Percentiles rank a stretch among this genome's conserved stretches.
These are phyloP conservation scores for Schwanniomyces pseudopolymorphus DNA, from an alignment of 805 yeast species.

Conservation along the genomic window DNA sequence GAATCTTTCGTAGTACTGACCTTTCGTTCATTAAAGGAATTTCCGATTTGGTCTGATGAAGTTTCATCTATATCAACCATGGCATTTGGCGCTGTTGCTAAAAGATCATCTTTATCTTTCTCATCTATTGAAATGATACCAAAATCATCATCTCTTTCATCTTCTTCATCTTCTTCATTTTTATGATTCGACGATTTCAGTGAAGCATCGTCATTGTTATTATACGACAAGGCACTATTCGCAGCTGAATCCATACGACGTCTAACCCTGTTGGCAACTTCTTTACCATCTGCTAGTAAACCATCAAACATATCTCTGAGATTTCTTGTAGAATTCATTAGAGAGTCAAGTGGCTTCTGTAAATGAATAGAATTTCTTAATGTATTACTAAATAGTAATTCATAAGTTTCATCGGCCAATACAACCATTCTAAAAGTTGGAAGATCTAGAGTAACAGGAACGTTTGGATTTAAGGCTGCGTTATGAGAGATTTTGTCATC, in stretches of 20 bases:
- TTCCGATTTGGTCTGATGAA: conserved; percentile 11
- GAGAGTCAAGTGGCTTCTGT: conserved; percentile 49
- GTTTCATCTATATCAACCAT: conserved; percentile 24
- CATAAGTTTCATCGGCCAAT: conserved; percentile 91
- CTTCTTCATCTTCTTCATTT: conserved; percentile 36
- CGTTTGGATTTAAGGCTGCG: conserved; percentile 77
- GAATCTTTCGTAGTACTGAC: conserved; percentile 7
- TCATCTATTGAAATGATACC: conserved; percentile 39
- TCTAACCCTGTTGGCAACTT: conserved; percentile 87
- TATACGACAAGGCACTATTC: conserved; percentile 21
- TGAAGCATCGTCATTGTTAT: conserved; percentile 21
- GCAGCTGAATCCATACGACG: conserved; percentile 80
- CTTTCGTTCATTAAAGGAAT: conserved; percentile 2
- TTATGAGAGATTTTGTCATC: conserved; percentile 55
- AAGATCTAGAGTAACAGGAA: conserved; percentile 70
- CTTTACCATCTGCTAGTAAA: conserved; percentile 85
- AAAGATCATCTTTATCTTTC: conserved; percentile 46
- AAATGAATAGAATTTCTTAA: conserved; percentile 68
- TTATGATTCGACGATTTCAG: conserved; percentile 19
- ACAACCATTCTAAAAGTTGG: conserved; percentile 95
- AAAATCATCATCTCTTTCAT: conserved; percentile 48
- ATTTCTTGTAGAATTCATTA: conserved; percentile 52
- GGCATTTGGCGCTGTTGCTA: conserved; percentile 50
- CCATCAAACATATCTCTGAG: conserved; percentile 89
- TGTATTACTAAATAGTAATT: conserved; percentile 72